Evolutionary conservation across 1,139 yeast genomes (phyloP).

Genomic region (Diutina sp.): DNA sequence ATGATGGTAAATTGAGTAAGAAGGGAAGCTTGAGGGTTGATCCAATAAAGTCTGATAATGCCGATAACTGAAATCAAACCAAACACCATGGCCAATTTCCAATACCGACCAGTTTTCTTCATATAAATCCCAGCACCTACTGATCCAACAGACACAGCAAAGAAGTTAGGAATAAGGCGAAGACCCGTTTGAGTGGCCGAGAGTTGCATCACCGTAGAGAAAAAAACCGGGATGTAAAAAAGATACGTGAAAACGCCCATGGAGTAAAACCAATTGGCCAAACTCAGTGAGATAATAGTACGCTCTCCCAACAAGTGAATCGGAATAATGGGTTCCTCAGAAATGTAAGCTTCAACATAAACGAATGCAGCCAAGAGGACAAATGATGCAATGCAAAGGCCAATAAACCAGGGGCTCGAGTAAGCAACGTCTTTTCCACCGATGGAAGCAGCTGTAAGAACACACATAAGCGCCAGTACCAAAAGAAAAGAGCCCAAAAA

Average conservation of each 20-base stretch:
- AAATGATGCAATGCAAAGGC: slow-evolving; percentile 7
- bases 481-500: slow-evolving; percentile 55
- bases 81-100: slow-evolving; percentile 30
- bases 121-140: slow-evolving; percentile 58
- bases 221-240: slow-evolving; percentile 55
- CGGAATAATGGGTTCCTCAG: slow-evolving; percentile 61
- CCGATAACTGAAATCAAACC: slow-evolving; percentile 38
- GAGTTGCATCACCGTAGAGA: slow-evolving; percentile 42
- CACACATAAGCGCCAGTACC: slow-evolving; percentile 38
- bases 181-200: slow-evolving; percentile 49
- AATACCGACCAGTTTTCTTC: slow-evolving; percentile 58
- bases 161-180: slow-evolving; percentile 51
- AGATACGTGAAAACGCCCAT: slow-evolving; percentile 42
- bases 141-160: slow-evolving; percentile 61
- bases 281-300: slow-evolving; percentile 51
- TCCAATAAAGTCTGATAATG: slow-evolving; percentile 19
- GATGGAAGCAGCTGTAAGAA: slow-evolving; percentile 55
- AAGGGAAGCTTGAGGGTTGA: slow-evolving; percentile 29
- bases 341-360: slow-evolving; percentile 39
- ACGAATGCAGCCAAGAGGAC: slow-evolving; percentile 22
- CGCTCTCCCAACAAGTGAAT: slow-evolving; percentile 39
- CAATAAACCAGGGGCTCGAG: slow-evolving; percentile 16
- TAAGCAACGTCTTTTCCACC: slow-evolving; percentile 49
- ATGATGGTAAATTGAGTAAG: slow-evolving; percentile 20
- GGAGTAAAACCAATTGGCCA: slow-evolving; percentile 54